Base-by-base conservation (phyloP, 495 filamentous ascomycete genomes). In the Hypomontagnella monticulosa region DNA sequence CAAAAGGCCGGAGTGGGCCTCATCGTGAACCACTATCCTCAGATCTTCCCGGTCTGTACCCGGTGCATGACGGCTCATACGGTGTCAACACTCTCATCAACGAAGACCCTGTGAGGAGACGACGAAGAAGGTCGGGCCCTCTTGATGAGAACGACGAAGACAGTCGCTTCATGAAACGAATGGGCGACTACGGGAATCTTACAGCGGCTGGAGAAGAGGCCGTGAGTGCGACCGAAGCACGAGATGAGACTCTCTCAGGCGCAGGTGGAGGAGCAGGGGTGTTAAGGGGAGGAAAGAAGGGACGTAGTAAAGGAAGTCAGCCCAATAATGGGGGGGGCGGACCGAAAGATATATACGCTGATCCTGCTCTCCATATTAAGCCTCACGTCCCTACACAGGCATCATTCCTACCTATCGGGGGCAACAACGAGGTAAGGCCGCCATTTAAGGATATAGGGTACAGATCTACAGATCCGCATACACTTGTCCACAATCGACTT, bases 61-160 rank as follows among this genome's bases (percentile, higher is more conserved):
- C 71, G 11, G 54, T 56, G 20, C 66, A 74, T 52, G 69, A 74
- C 15, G 71, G 71, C 20, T 74, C 71, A 30, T 74, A 74, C 27
- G 71, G 71, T 32, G 50, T 72, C 32, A 74, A 74, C 33, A 72
- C 71, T 7, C 61, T 62, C 12, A 60, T 72, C 19, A 70, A 61
- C 15, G 6, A 55, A 16, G 60, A 67, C 18, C 18, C 43, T 18
- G 34, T 42, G 10, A 30, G 56, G 42, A 61, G 49, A 36, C 38
- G 66, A 46, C 37, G 59, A 16, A 53, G 40, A 18, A 57, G n/a
- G 14, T n/a, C 49, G 8, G 46, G 51, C 14, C 30, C 47, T 32
- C 27, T 63, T 7, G 55, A 61, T 15, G 71, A 70, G 33, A 59
- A 67, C 14, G 59, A 63, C 9, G 71, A 72, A 7, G 69, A 74